These are phyloP conservation scores for Pythium guiyangense DNA, from an alignment of 352 stramenopile species.

Conservation along the genomic window DNA sequence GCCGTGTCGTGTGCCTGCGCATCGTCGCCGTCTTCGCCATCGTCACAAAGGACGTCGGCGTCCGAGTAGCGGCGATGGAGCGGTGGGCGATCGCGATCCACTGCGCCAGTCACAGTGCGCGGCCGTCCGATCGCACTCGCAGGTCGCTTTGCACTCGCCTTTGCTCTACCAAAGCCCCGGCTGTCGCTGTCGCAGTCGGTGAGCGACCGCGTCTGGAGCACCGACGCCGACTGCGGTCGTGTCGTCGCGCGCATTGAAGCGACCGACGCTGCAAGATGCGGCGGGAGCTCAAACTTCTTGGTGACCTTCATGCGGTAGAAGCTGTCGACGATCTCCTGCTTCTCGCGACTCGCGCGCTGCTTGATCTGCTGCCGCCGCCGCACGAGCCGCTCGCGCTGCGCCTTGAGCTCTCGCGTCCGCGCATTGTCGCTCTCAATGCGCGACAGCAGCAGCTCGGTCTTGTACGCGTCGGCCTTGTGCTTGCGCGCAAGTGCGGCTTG, in stretches of 20 bases:
- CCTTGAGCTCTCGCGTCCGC: constrained; percentile 44
- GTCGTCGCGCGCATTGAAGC: too few species aligned
- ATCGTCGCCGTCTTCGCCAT: constrained; percentile 8
- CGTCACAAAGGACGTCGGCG: constrained; percentile 4
- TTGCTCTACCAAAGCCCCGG: neutral
- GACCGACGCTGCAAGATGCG: constrained; percentile 36
- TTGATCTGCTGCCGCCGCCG: constrained; percentile 65
- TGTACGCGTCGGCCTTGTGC: constrained; percentile 65
- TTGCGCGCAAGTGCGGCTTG: constrained; percentile 46
- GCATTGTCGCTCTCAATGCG: constrained; percentile 65
- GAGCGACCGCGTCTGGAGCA: constrained; percentile 28
- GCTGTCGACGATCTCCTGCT: constrained; percentile 68
- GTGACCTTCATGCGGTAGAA: constrained; percentile 84
- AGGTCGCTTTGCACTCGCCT: constrained; percentile 17
- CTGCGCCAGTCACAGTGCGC: too few species aligned
- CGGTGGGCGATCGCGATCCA: neutral
- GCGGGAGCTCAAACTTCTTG: constrained; percentile 65
- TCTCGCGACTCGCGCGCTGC: constrained; percentile 46
- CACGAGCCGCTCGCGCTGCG: constrained; percentile 50
- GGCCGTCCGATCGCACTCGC: constrained; percentile 27
- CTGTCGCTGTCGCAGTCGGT: constrained; percentile 10
- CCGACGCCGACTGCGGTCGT: constrained; percentile 36
- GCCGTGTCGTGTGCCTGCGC: neutral
- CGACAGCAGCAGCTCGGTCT: constrained; percentile 42
- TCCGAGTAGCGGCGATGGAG: constrained; percentile 1